A percentile compares a stretch with the other conserved stretches of the same genome.
Conservation (phyloP, 352 stramenopile species). For the Plasmopara muralis region DNA sequence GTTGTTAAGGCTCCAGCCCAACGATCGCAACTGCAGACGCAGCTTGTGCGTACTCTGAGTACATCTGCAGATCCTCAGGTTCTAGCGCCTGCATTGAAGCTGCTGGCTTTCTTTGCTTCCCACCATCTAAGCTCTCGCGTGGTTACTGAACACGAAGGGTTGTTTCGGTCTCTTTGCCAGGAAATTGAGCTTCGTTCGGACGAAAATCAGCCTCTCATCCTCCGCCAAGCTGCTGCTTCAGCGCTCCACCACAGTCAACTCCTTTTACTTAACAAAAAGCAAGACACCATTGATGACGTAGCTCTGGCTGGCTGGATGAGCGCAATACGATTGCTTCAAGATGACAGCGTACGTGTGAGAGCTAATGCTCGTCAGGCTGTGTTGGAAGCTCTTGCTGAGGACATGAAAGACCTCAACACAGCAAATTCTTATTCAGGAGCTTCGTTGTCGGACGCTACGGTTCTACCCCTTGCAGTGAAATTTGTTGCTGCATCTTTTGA, state of each 20-base stretch:
- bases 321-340: conserved; percentile 58
- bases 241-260: conserved; percentile 44
- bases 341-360: conserved; percentile 45
- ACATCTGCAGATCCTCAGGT: conserved; percentile 45
- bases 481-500: conserved; percentile 37
- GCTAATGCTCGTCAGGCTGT: conserved; percentile 27
- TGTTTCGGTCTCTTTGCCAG: conserved; percentile 28
- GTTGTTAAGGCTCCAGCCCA: conserved; percentile 9
- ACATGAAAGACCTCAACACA: neutral
- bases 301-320: conserved; percentile 49
- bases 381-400: conserved; percentile 22
- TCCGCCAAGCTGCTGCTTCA: conserved; percentile 52
- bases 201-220: conserved; percentile 48
- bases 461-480: conserved; percentile 48
- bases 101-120: conserved; percentile 44
- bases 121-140: conserved; percentile 4
- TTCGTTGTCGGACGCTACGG: conserved; percentile 43
- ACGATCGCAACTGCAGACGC: conserved; percentile 17
- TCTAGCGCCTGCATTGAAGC: conserved; percentile 43
- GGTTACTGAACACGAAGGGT: conserved; percentile 4
- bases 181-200: conserved; percentile 40
- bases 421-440: neutral
- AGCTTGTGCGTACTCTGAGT: conserved; percentile 24
- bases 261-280: conserved; percentile 19
- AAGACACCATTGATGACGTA: conserved; percentile 17